phyloP scores from a whole-genome alignment of 2,329 filamentous ascomycete species.

The Colletotrichum lindemuthianum region DNA sequence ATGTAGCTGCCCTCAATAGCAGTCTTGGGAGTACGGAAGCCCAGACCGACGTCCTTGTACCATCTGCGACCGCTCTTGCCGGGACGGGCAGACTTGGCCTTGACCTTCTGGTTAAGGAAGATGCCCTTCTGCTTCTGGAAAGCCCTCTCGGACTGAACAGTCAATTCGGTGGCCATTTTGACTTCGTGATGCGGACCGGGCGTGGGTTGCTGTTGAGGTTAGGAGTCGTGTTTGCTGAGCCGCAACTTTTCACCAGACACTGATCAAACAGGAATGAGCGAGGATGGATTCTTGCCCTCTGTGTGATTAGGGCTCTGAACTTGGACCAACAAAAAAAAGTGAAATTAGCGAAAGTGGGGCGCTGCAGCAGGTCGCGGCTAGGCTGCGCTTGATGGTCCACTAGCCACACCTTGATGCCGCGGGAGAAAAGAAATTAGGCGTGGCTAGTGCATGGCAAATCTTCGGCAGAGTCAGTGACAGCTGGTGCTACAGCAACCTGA shows the following conservation, averaged over 20 bases:
- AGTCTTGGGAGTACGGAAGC: conserved; percentile 97
- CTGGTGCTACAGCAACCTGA: conserved; percentile 31
- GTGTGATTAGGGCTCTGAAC: background rate
- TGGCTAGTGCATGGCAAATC: background rate
- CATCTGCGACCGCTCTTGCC: conserved; percentile 92
- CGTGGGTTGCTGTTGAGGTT: conserved; percentile 37
- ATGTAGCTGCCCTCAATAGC: conserved; percentile 99
- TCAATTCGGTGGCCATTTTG: conserved; percentile 96
- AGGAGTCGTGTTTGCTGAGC: conserved; percentile 31
- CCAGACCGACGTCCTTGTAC: conserved; percentile 99
- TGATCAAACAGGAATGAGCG: conserved; percentile 4
- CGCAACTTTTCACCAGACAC: conserved; percentile 28
- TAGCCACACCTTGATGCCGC: background rate
- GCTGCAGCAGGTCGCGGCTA: too few relatives aligned
- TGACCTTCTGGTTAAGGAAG: conserved; percentile 97
- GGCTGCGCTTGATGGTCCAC: too few relatives aligned
- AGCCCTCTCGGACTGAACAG: conserved; percentile 99
- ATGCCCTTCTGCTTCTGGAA: conserved; percentile 99
- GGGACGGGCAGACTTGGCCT: conserved; percentile 83
- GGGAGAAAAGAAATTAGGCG: background rate
- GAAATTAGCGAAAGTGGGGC: too few relatives aligned
- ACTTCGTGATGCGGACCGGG: conserved; percentile 38
- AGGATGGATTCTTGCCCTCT: background rate
- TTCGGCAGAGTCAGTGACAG: conserved; percentile 11
- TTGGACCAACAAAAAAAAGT: too few relatives aligned